Conservation (phyloP, 495 filamentous ascomycete genomes). For the Aspergillus homomorphus region DNA sequence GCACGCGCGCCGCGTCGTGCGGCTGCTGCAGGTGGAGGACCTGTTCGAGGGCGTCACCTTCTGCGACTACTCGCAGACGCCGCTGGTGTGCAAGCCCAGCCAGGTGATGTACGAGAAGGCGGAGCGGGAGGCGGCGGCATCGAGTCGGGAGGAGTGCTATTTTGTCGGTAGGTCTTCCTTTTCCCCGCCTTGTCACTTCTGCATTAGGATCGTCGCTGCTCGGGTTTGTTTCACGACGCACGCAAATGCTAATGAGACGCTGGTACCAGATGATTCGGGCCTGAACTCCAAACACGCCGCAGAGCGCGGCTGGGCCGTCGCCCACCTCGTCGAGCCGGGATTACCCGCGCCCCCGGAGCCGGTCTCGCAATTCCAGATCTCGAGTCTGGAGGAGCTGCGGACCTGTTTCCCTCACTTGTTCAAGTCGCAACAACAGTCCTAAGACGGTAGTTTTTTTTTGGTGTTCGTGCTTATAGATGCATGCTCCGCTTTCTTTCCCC, state of each 20-base stretch:
- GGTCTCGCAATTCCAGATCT: slow-evolving; percentile 67
- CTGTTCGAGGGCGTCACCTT: slow-evolving; percentile 90
- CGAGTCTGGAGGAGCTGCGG: slow-evolving; percentile 68
- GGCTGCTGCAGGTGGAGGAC: slow-evolving; percentile 76
- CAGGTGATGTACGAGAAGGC: slow-evolving; percentile 81
- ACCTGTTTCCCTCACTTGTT: slow-evolving; percentile 75
- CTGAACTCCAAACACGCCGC: slow-evolving; percentile 69
- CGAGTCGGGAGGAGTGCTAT: slow-evolving; percentile 61
- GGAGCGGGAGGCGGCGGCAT: slow-evolving; percentile 59
- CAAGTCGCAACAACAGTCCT: slow-evolving; percentile 29
- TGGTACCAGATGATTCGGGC: slow-evolving; percentile 73
- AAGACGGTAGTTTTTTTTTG: background rate
- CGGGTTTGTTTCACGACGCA: too few species aligned
- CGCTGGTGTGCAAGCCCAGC: slow-evolving; percentile 81
- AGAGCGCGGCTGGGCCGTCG: slow-evolving; percentile 73
- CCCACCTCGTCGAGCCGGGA: slow-evolving; percentile 75
- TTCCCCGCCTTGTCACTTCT: background rate
- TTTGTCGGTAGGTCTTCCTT: slow-evolving; percentile 69
- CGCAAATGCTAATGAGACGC: slow-evolving; percentile 12
- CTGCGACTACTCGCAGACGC: slow-evolving; percentile 72
- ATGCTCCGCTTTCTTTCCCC: background rate
- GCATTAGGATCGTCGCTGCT: background rate
- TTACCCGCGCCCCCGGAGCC: slow-evolving; percentile 54
- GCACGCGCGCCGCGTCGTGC: slow-evolving; percentile 79
- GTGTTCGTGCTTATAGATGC: background rate